Conservation (phyloP, 2,329 filamentous ascomycete species). For the Apiospora aurea region DNA sequence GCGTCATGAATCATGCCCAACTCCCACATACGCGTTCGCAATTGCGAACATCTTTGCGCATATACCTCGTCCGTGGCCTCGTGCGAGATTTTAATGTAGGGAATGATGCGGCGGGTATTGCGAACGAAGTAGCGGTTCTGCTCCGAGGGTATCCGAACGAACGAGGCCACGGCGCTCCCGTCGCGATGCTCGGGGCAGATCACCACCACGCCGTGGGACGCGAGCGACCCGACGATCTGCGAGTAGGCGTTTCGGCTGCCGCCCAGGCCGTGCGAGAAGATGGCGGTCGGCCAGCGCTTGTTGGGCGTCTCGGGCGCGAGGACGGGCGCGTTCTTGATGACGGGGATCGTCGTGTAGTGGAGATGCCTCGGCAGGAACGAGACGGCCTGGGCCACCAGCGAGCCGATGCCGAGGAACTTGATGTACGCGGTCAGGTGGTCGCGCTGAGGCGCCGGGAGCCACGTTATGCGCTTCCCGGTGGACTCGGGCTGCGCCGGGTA, state of each 20-base stretch:
- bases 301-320: constrained; percentile 55
- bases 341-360: constrained; percentile 76
- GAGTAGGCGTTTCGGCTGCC: constrained; percentile 86
- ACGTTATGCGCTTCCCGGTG: constrained; percentile 68
- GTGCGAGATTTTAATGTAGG: constrained; percentile 66
- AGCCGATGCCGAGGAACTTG: constrained; percentile 73
- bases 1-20: constrained; percentile 74
- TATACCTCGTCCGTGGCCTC: constrained; percentile 70
- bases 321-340: constrained; percentile 73
- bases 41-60: constrained; percentile 71
- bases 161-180: constrained; percentile 77
- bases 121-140: constrained; percentile 46
- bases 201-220: constrained; percentile 82
- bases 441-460: constrained; percentile 80
- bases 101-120: constrained; percentile 46
- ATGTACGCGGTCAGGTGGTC: constrained; percentile 78
- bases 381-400: constrained; percentile 62
- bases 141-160: constrained; percentile 68
- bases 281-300: constrained; percentile 77
- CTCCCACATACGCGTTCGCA: constrained; percentile 82
- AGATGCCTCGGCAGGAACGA: constrained; percentile 75
- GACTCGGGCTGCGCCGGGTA: constrained; percentile 71
- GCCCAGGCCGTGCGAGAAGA: constrained; percentile 87
- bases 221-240: constrained; percentile 79
- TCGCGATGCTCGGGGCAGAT: constrained; percentile 85